Evolutionary conservation across 2,329 filamentous ascomycete genomes (phyloP).

Genomic region (Arthrobotrys sphaeroides): DNA sequence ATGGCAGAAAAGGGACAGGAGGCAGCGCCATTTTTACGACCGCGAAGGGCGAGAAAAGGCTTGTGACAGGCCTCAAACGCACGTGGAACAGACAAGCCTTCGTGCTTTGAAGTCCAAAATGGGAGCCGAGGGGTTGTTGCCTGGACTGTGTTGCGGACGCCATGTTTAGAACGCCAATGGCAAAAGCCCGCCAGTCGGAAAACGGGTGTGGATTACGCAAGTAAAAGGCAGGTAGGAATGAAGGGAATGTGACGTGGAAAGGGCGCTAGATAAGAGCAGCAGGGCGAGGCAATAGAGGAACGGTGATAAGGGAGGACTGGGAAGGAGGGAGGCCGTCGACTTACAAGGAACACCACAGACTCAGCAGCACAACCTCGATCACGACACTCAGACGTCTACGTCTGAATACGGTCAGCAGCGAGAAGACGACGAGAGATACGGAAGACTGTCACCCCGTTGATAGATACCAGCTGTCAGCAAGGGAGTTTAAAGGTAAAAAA

Average conservation of each 20-base stretch:
- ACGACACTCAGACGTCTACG: constrained; percentile 46
- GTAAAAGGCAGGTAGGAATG: constrained; percentile 25
- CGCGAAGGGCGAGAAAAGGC: neutral
- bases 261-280: constrained; percentile 3
- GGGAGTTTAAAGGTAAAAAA: neutral
- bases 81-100: constrained; percentile 35
- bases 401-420: constrained; percentile 40
- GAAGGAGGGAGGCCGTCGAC: constrained; percentile 14
- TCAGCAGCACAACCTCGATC: constrained; percentile 47
- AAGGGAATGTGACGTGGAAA: neutral
- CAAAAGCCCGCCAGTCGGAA: neutral
- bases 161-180: constrained; percentile 35
- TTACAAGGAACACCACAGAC: constrained; percentile 54
- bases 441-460: constrained; percentile 45
- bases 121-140: constrained; percentile 39
- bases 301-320: constrained; percentile 8
- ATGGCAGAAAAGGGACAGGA: neutral
- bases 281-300: neutral
- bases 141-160: constrained; percentile 33
- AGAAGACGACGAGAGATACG: constrained; percentile 37
- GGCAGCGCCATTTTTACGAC: constrained; percentile 16
- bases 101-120: constrained; percentile 14
- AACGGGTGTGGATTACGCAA: neutral
- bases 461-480: constrained; percentile 32
- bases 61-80: constrained; percentile 48